These are phyloP conservation scores for Arachnopeziza araneosa DNA, from an alignment of 2,329 filamentous ascomycete species.

Conservation along the genomic window DNA sequence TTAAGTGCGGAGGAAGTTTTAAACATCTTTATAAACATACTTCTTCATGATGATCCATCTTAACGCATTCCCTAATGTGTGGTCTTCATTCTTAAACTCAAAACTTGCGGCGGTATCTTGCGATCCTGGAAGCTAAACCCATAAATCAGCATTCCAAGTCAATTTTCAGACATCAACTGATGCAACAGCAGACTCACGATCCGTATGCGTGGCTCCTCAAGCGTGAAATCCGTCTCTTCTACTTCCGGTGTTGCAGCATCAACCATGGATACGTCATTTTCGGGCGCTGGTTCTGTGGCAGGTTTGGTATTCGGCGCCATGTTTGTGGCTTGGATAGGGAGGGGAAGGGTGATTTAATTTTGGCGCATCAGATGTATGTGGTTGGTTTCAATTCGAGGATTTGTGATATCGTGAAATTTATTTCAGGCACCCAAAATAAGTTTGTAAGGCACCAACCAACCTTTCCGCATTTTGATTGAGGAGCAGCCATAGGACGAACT, in stretches of 20 bases:
- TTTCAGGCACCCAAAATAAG: background rate
- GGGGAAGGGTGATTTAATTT: background rate
- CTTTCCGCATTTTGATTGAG: background rate
- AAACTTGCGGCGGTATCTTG: slow-evolving; percentile 88
- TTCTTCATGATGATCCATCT: slow-evolving; percentile 99
- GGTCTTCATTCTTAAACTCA: slow-evolving; percentile 88
- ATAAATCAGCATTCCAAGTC: background rate
- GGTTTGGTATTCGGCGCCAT: slow-evolving; percentile 22
- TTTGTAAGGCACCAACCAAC: background rate
- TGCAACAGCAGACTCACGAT: background rate
- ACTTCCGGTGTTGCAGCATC: background rate
- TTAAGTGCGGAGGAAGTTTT: too few relatives aligned
- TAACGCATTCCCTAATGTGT: slow-evolving; percentile 90
- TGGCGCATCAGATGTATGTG: slow-evolving; percentile 1
- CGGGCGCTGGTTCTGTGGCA: slow-evolving; percentile 3
- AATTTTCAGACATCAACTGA: background rate
- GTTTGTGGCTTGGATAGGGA: slow-evolving; percentile 9
- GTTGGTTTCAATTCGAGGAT: background rate
- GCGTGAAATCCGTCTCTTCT: background rate
- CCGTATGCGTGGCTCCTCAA: background rate
- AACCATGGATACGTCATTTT: slow-evolving; percentile 21
- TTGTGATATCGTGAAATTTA: background rate
- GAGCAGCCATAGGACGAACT: too few relatives aligned
- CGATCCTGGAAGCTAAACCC: slow-evolving; percentile 69
- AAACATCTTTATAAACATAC: slow-evolving; percentile 44